Base-by-base conservation (phyloP, 1,284 basidiomycete species). In the Trametes hirsuta region DNA sequence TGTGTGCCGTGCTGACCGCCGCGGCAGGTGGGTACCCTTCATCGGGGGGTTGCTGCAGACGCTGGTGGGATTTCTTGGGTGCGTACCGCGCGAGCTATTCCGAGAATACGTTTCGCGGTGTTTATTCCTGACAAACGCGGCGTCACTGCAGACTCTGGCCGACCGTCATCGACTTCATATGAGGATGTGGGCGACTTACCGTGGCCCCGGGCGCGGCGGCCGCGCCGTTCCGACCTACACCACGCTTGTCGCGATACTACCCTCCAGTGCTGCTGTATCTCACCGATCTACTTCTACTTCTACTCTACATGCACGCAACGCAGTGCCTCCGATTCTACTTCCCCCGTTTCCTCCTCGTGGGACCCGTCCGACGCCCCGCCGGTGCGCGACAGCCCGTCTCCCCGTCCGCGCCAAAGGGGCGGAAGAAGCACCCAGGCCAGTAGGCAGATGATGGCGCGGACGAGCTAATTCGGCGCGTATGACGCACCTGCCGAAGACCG, bases 11-110 rank as follows among this genome's bases (percentile, higher is more conserved):
- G 30, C 30, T 53, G 44, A n/a, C 14, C 34, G 8, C n/a, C 15
- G 15, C 39, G 35, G 47, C 42, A 93, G 90, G 53, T 94, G 92
- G 91, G 81, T 94, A 48, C 93, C 93, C 5, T 91, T 94, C 68
- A 69, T 93, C 30, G 85, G 90, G 77, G 90, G 85, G 6, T 71
- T 90, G 34, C 83, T 93, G 59, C 86, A 89, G 66, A 85, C 86
- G 34, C 74, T 90, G 21, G 77, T 91, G 37, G 83, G 86, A 11
- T 78, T 92, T 58, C 78, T 93, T 46, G 86, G 85, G 90, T 87
- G 57, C 36, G 77, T 71, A 11, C 36, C 1, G 3, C 34, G 1
- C 2, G 2, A 35, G 49, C 45, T 50, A 36, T 24, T 12, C 37
- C 37, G 2, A 4, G 15, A 4, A 3, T 41, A 24, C n/a, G 10